phyloP scores from a whole-genome alignment of 768 basidiomycete species.

The Auricularia cornea region DNA sequence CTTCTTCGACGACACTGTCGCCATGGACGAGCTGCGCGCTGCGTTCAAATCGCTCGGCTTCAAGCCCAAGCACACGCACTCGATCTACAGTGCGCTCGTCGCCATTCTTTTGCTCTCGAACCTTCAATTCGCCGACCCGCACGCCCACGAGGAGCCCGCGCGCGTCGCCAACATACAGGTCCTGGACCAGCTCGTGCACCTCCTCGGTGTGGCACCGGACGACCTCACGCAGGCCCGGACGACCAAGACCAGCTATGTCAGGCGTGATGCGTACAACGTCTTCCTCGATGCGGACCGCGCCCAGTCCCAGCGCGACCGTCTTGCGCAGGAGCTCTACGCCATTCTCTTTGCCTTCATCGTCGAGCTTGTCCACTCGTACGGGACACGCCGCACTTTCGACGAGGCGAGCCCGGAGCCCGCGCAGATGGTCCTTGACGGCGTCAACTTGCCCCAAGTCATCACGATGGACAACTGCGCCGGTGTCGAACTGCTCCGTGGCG shows the following conservation, averaged over 20 bases:
- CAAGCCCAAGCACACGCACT: constrained; percentile 74
- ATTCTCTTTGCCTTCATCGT: constrained; percentile 85
- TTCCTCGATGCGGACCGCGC: constrained; percentile 71
- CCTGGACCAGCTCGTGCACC: constrained; percentile 60
- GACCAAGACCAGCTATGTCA: constrained; percentile 80
- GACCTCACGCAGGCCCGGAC: constrained; percentile 75
- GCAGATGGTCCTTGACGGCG: constrained; percentile 55
- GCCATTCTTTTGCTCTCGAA: constrained; percentile 79
- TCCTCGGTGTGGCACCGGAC: constrained; percentile 68
- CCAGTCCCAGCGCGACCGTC: constrained; percentile 63
- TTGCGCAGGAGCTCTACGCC: constrained; percentile 76
- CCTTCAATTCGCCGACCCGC: constrained; percentile 66
- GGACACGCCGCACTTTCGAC: constrained; percentile 59
- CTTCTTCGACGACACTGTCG: constrained; percentile 79
- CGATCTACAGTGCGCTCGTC: constrained; percentile 74
- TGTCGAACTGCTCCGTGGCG: constrained; percentile 74
- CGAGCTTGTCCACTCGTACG: constrained; percentile 71
- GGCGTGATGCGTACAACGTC: constrained; percentile 78
- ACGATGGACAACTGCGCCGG: constrained; percentile 80
- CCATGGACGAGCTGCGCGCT: constrained; percentile 72
- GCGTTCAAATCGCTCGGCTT: constrained; percentile 81
- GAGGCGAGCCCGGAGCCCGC: constrained; percentile 47
- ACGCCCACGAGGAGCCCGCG: constrained; percentile 59
- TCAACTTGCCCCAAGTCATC: constrained; percentile 54
- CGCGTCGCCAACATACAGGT: constrained; percentile 37